These are phyloP conservation scores for Auricularia sp. DNA, from an alignment of 768 basidiomycete genomes.

Conservation along the genomic window DNA sequence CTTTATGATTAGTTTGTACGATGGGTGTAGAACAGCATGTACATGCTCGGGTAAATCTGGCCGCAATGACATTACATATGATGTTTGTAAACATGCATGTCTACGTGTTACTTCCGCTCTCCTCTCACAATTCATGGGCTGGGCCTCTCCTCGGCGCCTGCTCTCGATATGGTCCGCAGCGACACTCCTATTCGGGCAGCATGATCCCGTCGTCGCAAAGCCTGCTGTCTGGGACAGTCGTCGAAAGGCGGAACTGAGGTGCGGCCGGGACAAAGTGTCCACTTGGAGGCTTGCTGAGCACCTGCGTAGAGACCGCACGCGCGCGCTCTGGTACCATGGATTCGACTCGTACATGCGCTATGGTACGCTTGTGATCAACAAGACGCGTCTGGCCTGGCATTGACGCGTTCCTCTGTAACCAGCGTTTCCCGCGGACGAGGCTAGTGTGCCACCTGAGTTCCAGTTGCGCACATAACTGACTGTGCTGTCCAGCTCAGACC, in stretches of 20 bases:
- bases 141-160: background rate
- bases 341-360: slow-evolving; percentile 80
- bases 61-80: too few relatives aligned
- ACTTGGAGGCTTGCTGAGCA: background rate
- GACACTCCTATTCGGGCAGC: background rate
- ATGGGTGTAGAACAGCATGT: background rate
- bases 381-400: slow-evolving; percentile 7
- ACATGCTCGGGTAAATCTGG: background rate
- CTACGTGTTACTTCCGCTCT: slow-evolving; percentile 19
- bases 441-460: slow-evolving; percentile 18
- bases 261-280: slow-evolving; percentile 13
- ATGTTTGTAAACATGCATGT: slow-evolving; percentile 14
- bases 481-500: slow-evolving; percentile 57
- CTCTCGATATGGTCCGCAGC: background rate
- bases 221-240: slow-evolving; percentile 42
- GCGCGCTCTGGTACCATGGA: slow-evolving; percentile 84
- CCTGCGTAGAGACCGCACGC: slow-evolving; percentile 48
- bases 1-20: background rate
- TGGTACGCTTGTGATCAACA: slow-evolving; percentile 34
- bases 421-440: slow-evolving; percentile 87
- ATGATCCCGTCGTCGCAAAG: background rate
- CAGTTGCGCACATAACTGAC: slow-evolving; percentile 7
- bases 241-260: slow-evolving; percentile 50
- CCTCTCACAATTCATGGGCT: slow-evolving; percentile 7
- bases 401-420: slow-evolving; percentile 13